phyloP scores from a whole-genome alignment of 176 grass and related monocot genomes.

The Saccharum officinarum region DNA sequence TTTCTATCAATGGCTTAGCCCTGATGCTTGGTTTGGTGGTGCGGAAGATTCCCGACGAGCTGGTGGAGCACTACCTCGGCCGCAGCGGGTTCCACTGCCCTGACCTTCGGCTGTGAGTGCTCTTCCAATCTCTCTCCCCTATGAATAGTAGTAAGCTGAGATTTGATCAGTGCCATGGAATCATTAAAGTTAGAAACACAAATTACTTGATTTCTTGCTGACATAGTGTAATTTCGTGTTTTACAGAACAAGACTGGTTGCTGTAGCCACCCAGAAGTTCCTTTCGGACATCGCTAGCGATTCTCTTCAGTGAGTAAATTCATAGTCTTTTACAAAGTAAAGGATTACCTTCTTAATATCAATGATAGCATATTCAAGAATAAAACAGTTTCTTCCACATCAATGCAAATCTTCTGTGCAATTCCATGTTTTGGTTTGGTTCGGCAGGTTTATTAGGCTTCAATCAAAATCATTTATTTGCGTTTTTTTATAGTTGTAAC shows the following conservation, averaged over 20 bases:
- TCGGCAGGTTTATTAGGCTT: too few relatives aligned
- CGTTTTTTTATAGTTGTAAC: neutral
- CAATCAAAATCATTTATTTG: neutral
- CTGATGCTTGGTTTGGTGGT: neutral
- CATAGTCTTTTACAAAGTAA: too few relatives aligned
- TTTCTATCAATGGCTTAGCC: neutral
- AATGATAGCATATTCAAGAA: too few relatives aligned
- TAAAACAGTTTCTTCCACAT: neutral
- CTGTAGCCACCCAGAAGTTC: slow-evolving; percentile 82
- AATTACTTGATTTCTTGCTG: neutral
- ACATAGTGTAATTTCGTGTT: slow-evolving; percentile 18
- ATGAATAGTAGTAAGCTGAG: neutral
- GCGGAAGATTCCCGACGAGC: slow-evolving; percentile 86
- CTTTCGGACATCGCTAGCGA: too few relatives aligned
- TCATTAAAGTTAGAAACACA: neutral
- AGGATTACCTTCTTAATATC: too few relatives aligned
- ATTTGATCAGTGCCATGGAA: neutral
- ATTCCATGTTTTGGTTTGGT: neutral
- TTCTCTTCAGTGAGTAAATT: too few relatives aligned
- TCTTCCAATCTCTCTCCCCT: neutral
- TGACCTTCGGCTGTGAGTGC: slow-evolving; percentile 57
- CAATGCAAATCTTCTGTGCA: neutral
- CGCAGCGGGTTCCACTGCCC: slow-evolving; percentile 75
- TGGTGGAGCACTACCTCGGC: slow-evolving; percentile 92
- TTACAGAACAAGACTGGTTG: slow-evolving; percentile 83